phyloP scores from a whole-genome alignment of 306 rosid genomes.

The Acmispon strigosus region DNA sequence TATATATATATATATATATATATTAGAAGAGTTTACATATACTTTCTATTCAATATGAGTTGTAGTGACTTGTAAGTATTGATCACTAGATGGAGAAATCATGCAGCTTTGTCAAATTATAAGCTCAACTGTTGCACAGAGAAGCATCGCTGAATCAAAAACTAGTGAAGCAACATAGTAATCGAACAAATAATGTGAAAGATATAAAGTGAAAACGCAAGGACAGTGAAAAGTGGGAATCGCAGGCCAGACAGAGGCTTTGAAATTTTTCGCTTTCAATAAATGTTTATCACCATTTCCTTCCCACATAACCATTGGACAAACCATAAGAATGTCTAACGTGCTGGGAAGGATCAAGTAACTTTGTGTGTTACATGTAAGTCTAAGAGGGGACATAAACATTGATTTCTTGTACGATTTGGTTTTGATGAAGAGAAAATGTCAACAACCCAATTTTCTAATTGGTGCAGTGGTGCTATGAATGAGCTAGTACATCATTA shows the following conservation, averaged over 20 bases:
- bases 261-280: constrained; percentile 17
- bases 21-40: no score
- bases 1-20: no score
- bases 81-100: no score
- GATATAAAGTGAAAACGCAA: constrained; percentile 1
- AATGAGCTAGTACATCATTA: neutral
- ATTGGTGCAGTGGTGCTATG: no score
- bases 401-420: constrained; percentile 27
- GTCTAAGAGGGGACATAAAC: constrained; percentile 14
- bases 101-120: neutral
- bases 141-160: neutral
- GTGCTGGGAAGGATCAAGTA: constrained; percentile 11
- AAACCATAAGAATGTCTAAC: constrained; percentile 17
- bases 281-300: constrained; percentile 19
- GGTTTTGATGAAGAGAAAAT: constrained; percentile 20
- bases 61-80: neutral
- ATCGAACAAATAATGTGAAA: neutral
- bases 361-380: neutral
- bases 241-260: constrained; percentile 7
- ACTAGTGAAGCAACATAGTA: neutral
- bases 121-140: neutral
- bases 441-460: constrained; percentile 17
- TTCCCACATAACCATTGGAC: neutral
- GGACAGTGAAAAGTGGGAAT: constrained; percentile 11
- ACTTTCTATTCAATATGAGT: no score